Conservation (phyloP, 108 stramenopile genomes). For the Stephanodiscus triporus region DNA sequence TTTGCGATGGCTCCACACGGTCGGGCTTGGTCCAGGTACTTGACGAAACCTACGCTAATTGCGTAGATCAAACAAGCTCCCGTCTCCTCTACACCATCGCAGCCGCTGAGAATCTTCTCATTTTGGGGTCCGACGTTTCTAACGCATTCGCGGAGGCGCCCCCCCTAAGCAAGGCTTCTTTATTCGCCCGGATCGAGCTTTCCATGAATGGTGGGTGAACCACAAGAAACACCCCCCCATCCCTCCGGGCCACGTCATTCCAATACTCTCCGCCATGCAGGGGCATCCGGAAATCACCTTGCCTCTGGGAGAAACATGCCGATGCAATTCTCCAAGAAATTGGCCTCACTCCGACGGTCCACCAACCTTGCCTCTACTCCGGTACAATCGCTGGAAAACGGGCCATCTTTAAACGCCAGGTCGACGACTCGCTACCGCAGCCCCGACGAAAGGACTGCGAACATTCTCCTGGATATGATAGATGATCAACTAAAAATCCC, state of each 20-base stretch:
- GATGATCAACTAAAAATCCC: constrained; percentile 13
- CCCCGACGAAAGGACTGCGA: background rate
- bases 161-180: constrained; percentile 31
- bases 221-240: constrained; percentile 16
- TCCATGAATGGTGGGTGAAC: constrained; percentile 31
- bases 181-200: constrained; percentile 38
- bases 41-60: constrained; percentile 10
- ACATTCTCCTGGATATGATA: background rate
- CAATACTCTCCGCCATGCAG: constrained; percentile 14
- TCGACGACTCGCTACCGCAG: constrained; percentile 51
- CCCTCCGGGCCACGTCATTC: constrained; percentile 20
- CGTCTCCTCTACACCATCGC: constrained; percentile 35
- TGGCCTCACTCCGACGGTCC: constrained; percentile 11
- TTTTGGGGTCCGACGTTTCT: constrained; percentile 41
- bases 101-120: constrained; percentile 16
- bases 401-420: constrained; percentile 48
- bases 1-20: background rate
- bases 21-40: background rate
- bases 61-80: constrained; percentile 33
- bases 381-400: constrained; percentile 14
- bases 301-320: constrained; percentile 28
- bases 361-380: constrained; percentile 15
- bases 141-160: constrained; percentile 45
- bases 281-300: constrained; percentile 22
- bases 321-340: constrained; percentile 15